phyloP scores from a whole-genome alignment of 768 basidiomycete genomes.

The Collybia mongolica region DNA sequence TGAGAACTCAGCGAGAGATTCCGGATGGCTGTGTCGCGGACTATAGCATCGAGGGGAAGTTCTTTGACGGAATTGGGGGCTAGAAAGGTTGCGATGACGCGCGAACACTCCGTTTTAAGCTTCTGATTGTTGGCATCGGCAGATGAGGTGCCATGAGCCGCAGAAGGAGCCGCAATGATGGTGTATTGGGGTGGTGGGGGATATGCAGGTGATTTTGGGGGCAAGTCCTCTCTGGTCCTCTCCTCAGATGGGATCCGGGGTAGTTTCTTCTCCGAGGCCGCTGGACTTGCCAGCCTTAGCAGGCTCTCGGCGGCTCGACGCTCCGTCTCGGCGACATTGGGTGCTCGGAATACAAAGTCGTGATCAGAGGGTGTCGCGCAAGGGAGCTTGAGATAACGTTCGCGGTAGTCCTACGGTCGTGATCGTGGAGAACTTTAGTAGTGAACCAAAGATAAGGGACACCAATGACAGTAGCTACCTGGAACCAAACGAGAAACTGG shows the following conservation, averaged over 20 bases:
- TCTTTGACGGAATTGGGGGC: conserved; percentile 26
- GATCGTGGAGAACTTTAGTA: conserved; percentile 4
- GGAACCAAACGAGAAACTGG: conserved; percentile 35
- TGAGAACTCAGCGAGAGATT: conserved; percentile 28
- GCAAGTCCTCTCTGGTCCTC: neutral
- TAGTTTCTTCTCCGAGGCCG: conserved; percentile 1
- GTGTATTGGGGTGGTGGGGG: conserved; percentile 12
- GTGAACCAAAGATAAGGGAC: neutral
- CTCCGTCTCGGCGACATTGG: conserved; percentile 8
- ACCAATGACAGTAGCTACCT: conserved; percentile 14
- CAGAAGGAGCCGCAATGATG: conserved; percentile 14
- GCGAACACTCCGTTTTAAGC: conserved; percentile 25
- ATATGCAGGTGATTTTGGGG: conserved; percentile 7
- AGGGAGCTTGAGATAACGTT: conserved; percentile 29
- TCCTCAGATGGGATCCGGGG: neutral
- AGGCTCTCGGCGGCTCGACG: conserved; percentile 10
- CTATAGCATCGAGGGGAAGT: conserved; percentile 20
- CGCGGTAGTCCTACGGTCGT: conserved; percentile 30
- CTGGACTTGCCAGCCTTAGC: conserved; percentile 4
- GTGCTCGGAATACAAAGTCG: conserved; percentile 17
- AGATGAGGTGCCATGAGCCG: conserved; percentile 4
- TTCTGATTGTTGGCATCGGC: conserved; percentile 2
- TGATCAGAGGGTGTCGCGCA: conserved; percentile 18
- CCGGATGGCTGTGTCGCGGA: conserved; percentile 25
- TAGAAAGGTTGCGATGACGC: conserved; percentile 29